Conservation (phyloP, 108 stramenopile genomes). For the Phaeodactylum tricornutum region DNA sequence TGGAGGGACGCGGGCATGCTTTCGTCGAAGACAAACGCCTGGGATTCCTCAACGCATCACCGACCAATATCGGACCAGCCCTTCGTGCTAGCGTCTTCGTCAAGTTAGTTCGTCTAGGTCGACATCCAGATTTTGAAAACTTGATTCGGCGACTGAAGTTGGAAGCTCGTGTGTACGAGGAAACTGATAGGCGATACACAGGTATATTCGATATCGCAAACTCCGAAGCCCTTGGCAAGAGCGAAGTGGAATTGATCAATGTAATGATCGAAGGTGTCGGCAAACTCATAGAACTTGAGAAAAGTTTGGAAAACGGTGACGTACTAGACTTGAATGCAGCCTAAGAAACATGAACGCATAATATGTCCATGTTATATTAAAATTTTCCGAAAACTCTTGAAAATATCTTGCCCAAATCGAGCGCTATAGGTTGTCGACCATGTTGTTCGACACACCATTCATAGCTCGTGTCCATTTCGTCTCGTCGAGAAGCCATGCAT, state of each 20-base stretch:
- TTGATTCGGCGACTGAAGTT: constrained; percentile 42
- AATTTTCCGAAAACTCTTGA: background rate
- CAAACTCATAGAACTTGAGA: constrained; percentile 72
- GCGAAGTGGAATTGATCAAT: constrained; percentile 86
- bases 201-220: constrained; percentile 85
- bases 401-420: background rate
- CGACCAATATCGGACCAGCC: constrained; percentile 82
- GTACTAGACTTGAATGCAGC: constrained; percentile 36
- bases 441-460: constrained; percentile 1
- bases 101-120: constrained; percentile 57
- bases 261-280: constrained; percentile 87
- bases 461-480: background rate
- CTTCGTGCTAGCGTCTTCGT: constrained; percentile 80
- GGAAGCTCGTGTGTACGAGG: constrained; percentile 39
- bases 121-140: constrained; percentile 53
- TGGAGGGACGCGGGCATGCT: constrained; percentile 37
- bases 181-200: constrained; percentile 32
- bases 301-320: constrained; percentile 53
- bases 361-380: no score
- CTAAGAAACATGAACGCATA: background rate
- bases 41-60: constrained; percentile 75
- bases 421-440: constrained; percentile 1
- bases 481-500: background rate
- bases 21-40: constrained; percentile 44
- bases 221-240: constrained; percentile 77